These are phyloP conservation scores for Sanghuangporus sanghuang DNA, from an alignment of 1,284 basidiomycete genomes.

Conservation along the genomic window DNA sequence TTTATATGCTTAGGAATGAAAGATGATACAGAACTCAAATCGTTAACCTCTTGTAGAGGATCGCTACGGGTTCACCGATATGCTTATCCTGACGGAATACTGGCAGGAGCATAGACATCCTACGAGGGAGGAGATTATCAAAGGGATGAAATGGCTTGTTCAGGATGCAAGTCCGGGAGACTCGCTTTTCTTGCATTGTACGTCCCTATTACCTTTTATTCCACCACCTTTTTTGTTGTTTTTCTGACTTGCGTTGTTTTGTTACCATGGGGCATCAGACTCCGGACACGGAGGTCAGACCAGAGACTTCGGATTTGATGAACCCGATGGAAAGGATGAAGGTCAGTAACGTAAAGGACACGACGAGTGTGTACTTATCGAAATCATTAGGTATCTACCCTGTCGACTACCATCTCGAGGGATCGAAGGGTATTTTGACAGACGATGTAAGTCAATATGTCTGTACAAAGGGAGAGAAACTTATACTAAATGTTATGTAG, in stretches of 20 bases:
- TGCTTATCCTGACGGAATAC: slow-evolving; percentile 79
- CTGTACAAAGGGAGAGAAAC: neutral
- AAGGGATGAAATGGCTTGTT: slow-evolving; percentile 88
- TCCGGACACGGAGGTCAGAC: slow-evolving; percentile 57
- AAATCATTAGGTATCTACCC: slow-evolving; percentile 72
- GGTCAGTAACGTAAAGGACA: slow-evolving; percentile 22
- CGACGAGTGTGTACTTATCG: neutral
- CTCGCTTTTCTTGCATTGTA: slow-evolving; percentile 89
- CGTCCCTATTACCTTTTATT: slow-evolving; percentile 21
- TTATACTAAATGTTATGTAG: slow-evolving; percentile 27
- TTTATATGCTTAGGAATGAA: neutral
- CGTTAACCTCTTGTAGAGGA: slow-evolving; percentile 43
- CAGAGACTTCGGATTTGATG: slow-evolving; percentile 36
- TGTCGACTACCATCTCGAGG: slow-evolving; percentile 63
- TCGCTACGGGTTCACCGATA: slow-evolving; percentile 64
- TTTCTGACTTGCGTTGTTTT: neutral
- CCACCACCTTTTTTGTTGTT: neutral
- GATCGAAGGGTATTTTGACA: slow-evolving; percentile 51
- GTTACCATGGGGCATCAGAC: slow-evolving; percentile 21
- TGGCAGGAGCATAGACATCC: slow-evolving; percentile 58
- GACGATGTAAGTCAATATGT: slow-evolving; percentile 62
- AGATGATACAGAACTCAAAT: neutral
- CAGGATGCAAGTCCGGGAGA: slow-evolving; percentile 74
- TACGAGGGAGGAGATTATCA: slow-evolving; percentile 75
- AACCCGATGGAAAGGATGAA: slow-evolving; percentile 32